Evolutionary conservation across 306 rosid species (phyloP).

Genomic region (Boehmeria nivea): DNA sequence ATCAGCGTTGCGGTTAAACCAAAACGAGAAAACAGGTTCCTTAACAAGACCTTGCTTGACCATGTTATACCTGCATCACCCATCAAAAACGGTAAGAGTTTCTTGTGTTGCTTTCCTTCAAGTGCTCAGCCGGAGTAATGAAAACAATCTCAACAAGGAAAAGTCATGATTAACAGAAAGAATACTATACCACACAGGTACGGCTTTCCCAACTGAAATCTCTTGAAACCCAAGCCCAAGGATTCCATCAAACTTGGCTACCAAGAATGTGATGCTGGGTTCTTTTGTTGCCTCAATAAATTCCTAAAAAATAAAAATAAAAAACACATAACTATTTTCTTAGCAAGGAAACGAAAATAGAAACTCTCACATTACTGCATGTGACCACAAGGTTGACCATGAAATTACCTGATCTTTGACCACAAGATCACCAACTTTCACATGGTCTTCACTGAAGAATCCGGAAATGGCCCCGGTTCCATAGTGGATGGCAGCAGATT

Average conservation of each 20-base stretch:
- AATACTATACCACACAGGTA: constrained; percentile 33
- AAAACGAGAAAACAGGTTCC: constrained; percentile 55
- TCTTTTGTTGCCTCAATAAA: constrained; percentile 58
- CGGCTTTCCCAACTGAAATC: constrained; percentile 42
- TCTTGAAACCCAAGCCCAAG: constrained; percentile 54
- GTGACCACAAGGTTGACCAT: not conserved
- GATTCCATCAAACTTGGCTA: constrained; percentile 48
- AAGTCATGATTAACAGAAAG: not conserved
- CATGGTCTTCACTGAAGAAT: constrained; percentile 45
- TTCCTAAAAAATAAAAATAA: constrained; percentile 24
- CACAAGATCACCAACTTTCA: constrained; percentile 45
- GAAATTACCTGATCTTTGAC: constrained; percentile 41
- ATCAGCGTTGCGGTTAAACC: constrained; percentile 50
- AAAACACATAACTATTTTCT: no score
- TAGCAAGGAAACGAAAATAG: not conserved
- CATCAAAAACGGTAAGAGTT: not conserved
- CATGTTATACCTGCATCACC: constrained; percentile 48
- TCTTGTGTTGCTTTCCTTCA: constrained; percentile 1
- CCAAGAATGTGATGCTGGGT: constrained; percentile 43
- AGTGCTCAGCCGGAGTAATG: not conserved
- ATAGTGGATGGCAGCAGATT: constrained; percentile 43
- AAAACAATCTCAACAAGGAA: not conserved
- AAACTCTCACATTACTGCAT: not conserved
- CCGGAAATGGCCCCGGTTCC: constrained; percentile 60
- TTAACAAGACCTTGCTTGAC: constrained; percentile 44